Evolutionary conservation across 75 land plant genomes (phyloP), one percentile per base, ranked within the genome.

Genomic region (Pseudotsuga menziesii): DNA sequence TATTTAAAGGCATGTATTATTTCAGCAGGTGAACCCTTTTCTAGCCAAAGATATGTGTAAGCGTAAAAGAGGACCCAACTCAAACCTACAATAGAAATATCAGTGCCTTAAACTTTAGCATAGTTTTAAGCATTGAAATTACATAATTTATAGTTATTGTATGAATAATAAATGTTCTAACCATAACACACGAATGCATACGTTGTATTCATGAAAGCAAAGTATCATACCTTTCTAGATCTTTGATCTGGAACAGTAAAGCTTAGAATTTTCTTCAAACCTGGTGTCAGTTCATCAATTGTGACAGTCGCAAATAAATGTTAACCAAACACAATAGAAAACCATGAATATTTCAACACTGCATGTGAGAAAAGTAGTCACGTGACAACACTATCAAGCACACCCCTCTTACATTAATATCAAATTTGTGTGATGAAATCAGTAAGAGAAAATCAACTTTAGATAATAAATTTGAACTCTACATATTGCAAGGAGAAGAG

Each of bases 201-300:
- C 32, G 29, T 64, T 48, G 11, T 5, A 64, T 17, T 35, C 48
- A 39, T 22, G 48, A 32, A 77, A 39, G 19, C 7, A 19, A 15
- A 35, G 15, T 64, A 2, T 9, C 73, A 16, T 77, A 82, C 85
- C 85, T 84, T 84, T 29, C 84, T 84, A 71, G 85, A 82, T 36
- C 61, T 80, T 57, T 80, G 80, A 58, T 84, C 85, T 2, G 85
- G 85, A 73, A 84, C 44, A 41, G 69, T 82, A 78, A 72, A 76
- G 52, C 63, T 82, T 14, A 84, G 58, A n/a, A 84, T 72, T 2
- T 79, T 13, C 70, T 82, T 84, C 39, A 77, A 20, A 17, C 85
- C 85, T 20, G 85, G 84, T 29, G 80, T 76, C 8, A 72, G 59
- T n/a, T 84, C 85, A 66, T 84, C 80, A 41, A 84, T 75, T 29